Evolutionary conservation across 106 monocot genomes (phyloP), one percentile per base, ranked within the genome.

Genomic region (Phalaenopsis equestris): DNA sequence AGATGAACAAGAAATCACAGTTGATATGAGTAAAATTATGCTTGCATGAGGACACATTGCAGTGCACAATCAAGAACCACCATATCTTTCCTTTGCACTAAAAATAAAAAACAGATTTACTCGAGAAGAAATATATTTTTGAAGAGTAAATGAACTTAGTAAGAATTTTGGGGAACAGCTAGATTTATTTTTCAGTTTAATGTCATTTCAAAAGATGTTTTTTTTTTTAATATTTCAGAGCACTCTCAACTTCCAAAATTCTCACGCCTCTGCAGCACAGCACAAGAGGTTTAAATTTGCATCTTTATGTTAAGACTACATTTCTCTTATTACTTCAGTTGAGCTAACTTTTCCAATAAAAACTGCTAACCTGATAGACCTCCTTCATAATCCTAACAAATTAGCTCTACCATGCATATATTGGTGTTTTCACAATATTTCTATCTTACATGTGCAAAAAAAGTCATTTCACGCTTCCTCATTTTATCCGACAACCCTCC

Each of bases 341-440:
- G 21, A 21, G 52, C 12, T 61, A 61, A 4, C 18, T 61, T 61
- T 10, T n/a, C 61, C 5, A 4, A 61, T 5, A 61, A 61, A 61
- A 18, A 21, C 61, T 61, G 21, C 61, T 21, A 19, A 19, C 5
- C 4, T n/a, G 21, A 61, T 5, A n/a, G 61, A 61, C 61, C 18
- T 61, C 18, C 21, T 61, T 61, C 61, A 61, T 61, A 8, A n/a
- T 5, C n/a, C 61, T 21, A n/a, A 61, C 61, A 61, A 61, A 61
- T 61, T 61, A 61, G n/a, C 61, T 61, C 61, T n/a, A 61, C n/a
- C 61, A 61, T 61, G 21, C 21, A 21, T 61, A 61, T 61, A 61
- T n/a, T 61, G 3, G 19, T 61, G 19, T 61, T 61, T 21, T 19
- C 21, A 61, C 61, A n/a, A 61, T n/a, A 61, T 5, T 4, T 61